These are phyloP conservation scores for Boletus vermiculosoides DNA, from an alignment of 768 basidiomycete species.

Conservation along the genomic window DNA sequence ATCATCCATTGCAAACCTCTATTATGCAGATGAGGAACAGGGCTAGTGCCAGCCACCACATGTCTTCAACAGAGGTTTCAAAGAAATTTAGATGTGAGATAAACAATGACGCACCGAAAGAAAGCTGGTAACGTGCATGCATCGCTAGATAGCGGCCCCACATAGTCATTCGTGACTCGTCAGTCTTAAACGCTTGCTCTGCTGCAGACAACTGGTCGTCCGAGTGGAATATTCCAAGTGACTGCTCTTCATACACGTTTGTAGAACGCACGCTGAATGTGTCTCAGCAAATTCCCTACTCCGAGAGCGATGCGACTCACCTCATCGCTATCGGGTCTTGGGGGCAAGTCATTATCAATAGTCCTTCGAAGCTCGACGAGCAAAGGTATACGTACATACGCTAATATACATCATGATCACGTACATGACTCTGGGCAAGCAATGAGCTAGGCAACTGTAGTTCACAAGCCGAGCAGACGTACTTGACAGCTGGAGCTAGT, in stretches of 20 bases:
- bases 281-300: not conserved
- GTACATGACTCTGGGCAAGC: constrained; percentile 63
- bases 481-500: constrained; percentile 91
- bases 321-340: constrained; percentile 81
- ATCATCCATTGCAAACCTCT: constrained; percentile 54
- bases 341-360: constrained; percentile 3
- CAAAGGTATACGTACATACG: constrained; percentile 54
- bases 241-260: constrained; percentile 92
- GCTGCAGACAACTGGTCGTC: constrained; percentile 50
- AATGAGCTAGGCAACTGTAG: not conserved
- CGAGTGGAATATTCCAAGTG: constrained; percentile 72
- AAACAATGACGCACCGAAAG: constrained; percentile 62
- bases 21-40: constrained; percentile 91
- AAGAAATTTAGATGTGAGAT: not conserved
- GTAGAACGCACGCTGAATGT: constrained; percentile 76
- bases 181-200: constrained; percentile 40
- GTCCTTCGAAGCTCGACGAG: not conserved
- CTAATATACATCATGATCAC: constrained; percentile 94
- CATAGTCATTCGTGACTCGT: constrained; percentile 53
- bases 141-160: constrained; percentile 78
- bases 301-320: constrained; percentile 32
- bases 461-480: constrained; percentile 27
- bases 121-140: constrained; percentile 85
- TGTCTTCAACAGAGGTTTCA: constrained; percentile 53
- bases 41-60: constrained; percentile 92